Evolutionary conservation across 768 basidiomycete genomes (phyloP).

Genomic region (Lentinula boryana): DNA sequence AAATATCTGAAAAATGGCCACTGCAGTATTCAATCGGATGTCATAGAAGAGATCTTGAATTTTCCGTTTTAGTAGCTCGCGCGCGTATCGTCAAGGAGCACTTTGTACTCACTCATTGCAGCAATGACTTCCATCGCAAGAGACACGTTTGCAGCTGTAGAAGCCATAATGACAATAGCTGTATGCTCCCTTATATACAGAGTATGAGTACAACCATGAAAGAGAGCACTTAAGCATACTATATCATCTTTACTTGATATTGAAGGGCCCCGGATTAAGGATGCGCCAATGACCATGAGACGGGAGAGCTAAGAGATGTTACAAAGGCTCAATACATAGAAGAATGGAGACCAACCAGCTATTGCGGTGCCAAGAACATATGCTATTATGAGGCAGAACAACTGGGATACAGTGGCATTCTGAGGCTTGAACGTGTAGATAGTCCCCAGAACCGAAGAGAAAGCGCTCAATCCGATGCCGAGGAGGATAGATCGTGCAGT

Average conservation of each 20-base stretch:
- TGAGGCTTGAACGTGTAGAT: constrained; percentile 36
- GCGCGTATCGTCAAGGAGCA: too few relatives aligned
- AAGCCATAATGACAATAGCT: constrained; percentile 49
- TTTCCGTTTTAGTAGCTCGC: neutral
- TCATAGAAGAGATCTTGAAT: constrained; percentile 45
- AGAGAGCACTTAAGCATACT: too few relatives aligned
- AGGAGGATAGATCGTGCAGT: constrained; percentile 46
- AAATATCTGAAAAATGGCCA: constrained; percentile 52
- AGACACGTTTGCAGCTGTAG: constrained; percentile 46
- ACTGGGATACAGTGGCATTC: constrained; percentile 46
- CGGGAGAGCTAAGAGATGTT: constrained; percentile 32
- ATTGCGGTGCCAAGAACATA: constrained; percentile 47
- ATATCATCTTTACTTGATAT: constrained; percentile 35
- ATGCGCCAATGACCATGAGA: constrained; percentile 36
- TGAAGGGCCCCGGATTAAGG: constrained; percentile 54
- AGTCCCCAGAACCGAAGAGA: constrained; percentile 32
- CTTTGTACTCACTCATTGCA: constrained; percentile 28
- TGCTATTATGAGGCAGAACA: constrained; percentile 52
- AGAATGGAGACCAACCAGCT: constrained; percentile 24
- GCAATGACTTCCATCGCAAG: constrained; percentile 49
- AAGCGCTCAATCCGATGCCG: constrained; percentile 42
- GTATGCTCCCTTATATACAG: constrained; percentile 35
- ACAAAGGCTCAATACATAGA: neutral
- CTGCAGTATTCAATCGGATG: constrained; percentile 38
- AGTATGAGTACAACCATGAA: too few relatives aligned